phyloP scores from a whole-genome alignment of 371 early-diverging fungal genomes.

The Aphelidium insulamus region DNA sequence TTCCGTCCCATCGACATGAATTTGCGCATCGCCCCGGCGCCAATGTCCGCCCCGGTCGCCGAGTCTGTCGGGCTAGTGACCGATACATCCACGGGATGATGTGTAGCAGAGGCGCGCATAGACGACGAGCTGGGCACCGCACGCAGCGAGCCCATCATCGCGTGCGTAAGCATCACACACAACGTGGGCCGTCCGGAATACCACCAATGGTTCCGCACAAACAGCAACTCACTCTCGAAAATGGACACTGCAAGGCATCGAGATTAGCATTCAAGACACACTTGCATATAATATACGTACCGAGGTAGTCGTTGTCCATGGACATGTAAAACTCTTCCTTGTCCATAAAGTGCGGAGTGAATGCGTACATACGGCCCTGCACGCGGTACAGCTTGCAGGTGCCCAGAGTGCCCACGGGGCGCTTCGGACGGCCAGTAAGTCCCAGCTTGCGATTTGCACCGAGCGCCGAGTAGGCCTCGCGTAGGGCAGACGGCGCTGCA shows the following conservation, averaged over 20 bases:
- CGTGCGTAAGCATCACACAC: slow-evolving; percentile 43
- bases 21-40: slow-evolving; percentile 2
- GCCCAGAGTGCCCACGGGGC: slow-evolving; percentile 46
- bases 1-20: slow-evolving; percentile 11
- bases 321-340: slow-evolving; percentile 62
- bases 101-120: background rate
- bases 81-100: too few relatives aligned
- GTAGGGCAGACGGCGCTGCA: slow-evolving; percentile 47
- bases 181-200: slow-evolving; percentile 64
- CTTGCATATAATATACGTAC: background rate
- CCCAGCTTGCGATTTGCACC: slow-evolving; percentile 56
- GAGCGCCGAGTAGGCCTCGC: slow-evolving; percentile 47
- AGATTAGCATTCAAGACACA: background rate
- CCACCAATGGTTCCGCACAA: slow-evolving; percentile 50
- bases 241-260: slow-evolving; percentile 27
- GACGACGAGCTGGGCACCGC: background rate
- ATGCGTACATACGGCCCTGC: slow-evolving; percentile 58
- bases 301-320: slow-evolving; percentile 50
- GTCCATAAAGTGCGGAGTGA: slow-evolving; percentile 75
- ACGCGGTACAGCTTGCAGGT: slow-evolving; percentile 62
- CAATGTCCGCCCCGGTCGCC: background rate
- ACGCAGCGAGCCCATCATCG: slow-evolving; percentile 39
- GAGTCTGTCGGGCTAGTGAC: background rate
- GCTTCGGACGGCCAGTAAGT: slow-evolving; percentile 50
- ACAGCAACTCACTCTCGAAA: slow-evolving; percentile 52